Conservation (phyloP, 805 yeast genomes). For the Candida qinlingensis region DNA sequence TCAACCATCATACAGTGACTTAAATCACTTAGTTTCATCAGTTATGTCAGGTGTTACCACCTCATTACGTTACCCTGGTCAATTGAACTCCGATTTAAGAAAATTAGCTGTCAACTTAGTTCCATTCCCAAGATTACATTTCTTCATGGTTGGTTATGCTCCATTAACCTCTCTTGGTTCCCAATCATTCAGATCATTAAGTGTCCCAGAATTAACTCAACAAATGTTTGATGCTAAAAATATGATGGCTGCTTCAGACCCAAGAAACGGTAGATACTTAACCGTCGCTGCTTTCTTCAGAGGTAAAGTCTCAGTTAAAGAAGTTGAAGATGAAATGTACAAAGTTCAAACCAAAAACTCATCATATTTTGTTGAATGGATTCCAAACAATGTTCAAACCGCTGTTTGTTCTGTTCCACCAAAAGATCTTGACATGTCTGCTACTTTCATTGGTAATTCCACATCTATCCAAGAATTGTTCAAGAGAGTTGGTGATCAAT, state of each 20-base stretch:
- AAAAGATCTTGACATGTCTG: slow-evolving; percentile 84
- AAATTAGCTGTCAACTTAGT: slow-evolving; percentile 98
- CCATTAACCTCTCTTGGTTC: slow-evolving; percentile 89
- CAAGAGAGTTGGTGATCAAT: slow-evolving; percentile 94
- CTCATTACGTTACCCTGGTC: slow-evolving; percentile 94
- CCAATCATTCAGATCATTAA: slow-evolving; percentile 91
- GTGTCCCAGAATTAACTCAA: slow-evolving; percentile 91
- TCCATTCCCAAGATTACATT: slow-evolving; percentile 98
- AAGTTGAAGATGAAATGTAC: slow-evolving; percentile 93
- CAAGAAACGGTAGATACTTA: slow-evolving; percentile 95
- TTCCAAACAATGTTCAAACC: slow-evolving; percentile 98
- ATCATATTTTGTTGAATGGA: slow-evolving; percentile 98
- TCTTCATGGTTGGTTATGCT: slow-evolving; percentile 97
- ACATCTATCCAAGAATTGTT: slow-evolving; percentile 98
- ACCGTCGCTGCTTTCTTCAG: slow-evolving; percentile 96
- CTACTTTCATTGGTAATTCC: slow-evolving; percentile 94
- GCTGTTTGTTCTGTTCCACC: slow-evolving; percentile 97
- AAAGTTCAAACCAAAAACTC: slow-evolving; percentile 91
- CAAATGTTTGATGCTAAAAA: slow-evolving; percentile 98
- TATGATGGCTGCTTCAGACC: slow-evolving; percentile 99
- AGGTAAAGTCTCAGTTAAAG: slow-evolving; percentile 98
- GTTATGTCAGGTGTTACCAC: slow-evolving; percentile 98
- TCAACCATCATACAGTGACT: slow-evolving; percentile 81
- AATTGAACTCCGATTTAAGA: slow-evolving; percentile 93
- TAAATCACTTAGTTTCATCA: slow-evolving; percentile 92